Evolutionary conservation across 139 green algal genomes (phyloP), one percentile per base, ranked within the genome.

Genomic region (Zygnema cylindricum): DNA sequence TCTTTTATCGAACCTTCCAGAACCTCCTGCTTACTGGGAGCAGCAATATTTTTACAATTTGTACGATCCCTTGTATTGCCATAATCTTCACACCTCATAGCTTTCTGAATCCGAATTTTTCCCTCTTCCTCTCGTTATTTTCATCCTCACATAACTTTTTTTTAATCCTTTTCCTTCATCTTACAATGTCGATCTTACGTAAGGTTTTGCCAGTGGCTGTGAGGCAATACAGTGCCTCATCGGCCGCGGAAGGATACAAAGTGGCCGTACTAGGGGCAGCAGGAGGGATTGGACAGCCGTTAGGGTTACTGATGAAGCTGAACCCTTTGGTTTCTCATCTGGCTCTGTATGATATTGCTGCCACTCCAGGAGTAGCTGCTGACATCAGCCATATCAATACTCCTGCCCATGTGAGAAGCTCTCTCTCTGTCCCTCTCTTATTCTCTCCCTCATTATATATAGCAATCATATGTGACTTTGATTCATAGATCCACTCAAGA

Each of bases 351-450:
- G 98, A 99, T 95, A 96, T 99, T 38, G 96, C 94, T 2, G 93
- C 93, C 81, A 98, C 96, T 7, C 96, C 95, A 11, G 97, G 97
- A 49, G 97, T 99, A 7, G 96, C 94, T 35, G 96, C 97, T 30
- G 97, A 99, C 86, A 89, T 98, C 30, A 95, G 90, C 85, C 97
- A 99, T 94, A 95, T 98, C 92, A 98, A 99, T 95, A 98, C 96
- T 11, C 71, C 71, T 7, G 71, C 71, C 7, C 36, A 41, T 43
- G 71, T 79, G 7, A n/a, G n/a, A n/a, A 79, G 71, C 71, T 79
- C 36, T 16, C 71, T 79, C 16, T 16, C 49, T 16, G 49, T 16
- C 16, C 49, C 49, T 63, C 7, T 16, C 49, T 63, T 7, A n/a
- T n/a, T n/a, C n/a, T n/a, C n/a, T n/a, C n/a, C n/a, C n/a, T n/a